Base-by-base conservation (phyloP, 2,329 filamentous ascomycete species). In the Sporothrix brasiliensis region DNA sequence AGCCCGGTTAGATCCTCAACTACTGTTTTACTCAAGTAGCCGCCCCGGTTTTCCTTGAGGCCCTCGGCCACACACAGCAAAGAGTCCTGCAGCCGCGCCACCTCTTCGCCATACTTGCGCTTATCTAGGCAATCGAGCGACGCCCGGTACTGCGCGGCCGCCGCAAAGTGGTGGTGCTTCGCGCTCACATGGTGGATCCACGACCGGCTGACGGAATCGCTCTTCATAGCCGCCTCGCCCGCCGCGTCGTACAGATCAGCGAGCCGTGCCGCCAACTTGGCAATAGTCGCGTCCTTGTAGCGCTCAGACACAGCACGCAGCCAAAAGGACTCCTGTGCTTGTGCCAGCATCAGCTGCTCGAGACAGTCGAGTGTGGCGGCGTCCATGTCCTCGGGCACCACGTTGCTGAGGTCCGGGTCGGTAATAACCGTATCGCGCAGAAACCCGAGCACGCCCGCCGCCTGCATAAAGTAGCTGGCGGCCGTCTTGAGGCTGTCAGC, bases 161-260 rank as follows among this genome's bases (percentile, higher is more conserved):
- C 94, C 1, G 94, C 94, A 80, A 99, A 98, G 79, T 98, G 95
- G 77, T 97, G 92, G 77, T 98, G 94, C 79, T 98, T 99, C 6
- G 94, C 95, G 34, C 92, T 94, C 87, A 96, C 94, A 78, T 98
- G 94, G 79, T 98, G 94, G 75, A 99, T 97, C 95, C 94, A 98
- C 73, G 95, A 92, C 70, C 91, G 94, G 78, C 92, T 95, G 74
- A 98, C 90, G 19, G 92, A 90, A 76, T 97, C 90, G 73, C 93
- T 97, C 79, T 93, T 92, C 77, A 96, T 89, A 11, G 93, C 94
- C 73, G 90, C 91, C 75, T 97, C 94, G 7, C 92, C 90, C 0
- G 94, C 93, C 69, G 90, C 83, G 68, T 89, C 91, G 80, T 98
- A 99, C 56, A 97, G 87, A 77, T 99, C 95, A 2, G 92, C 96